These are phyloP conservation scores for Tulasnella sp. DNA, from an alignment of 768 basidiomycete species.

Conservation along the genomic window DNA sequence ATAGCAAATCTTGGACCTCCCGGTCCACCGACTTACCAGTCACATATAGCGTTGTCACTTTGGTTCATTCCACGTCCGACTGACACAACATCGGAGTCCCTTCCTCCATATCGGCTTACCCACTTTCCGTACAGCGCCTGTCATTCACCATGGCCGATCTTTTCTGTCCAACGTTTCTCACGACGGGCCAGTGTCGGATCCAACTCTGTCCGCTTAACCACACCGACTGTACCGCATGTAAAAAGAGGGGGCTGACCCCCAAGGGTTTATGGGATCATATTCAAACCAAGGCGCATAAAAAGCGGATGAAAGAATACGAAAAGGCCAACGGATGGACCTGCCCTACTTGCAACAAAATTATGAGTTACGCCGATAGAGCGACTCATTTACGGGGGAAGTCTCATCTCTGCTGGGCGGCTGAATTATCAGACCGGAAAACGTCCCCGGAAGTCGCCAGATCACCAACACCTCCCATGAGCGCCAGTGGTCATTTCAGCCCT, in stretches of 20 bases:
- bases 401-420: background rate
- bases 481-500: background rate
- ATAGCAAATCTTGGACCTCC: too few species aligned
- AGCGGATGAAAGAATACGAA: background rate
- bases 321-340: background rate
- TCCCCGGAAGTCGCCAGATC: background rate
- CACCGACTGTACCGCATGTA: background rate
- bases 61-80: too few species aligned
- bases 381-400: background rate
- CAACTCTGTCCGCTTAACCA: background rate
- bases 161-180: background rate
- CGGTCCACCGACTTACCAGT: too few species aligned
- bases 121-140: background rate
- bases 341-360: background rate
- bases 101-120: background rate
- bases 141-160: background rate
- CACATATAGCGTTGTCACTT: too few species aligned
- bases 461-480: background rate
- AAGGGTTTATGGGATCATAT: background rate
- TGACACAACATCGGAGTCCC: too few species aligned
- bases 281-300: background rate
- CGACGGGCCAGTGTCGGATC: background rate
- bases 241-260: background rate
- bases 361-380: background rate
- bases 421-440: background rate